Conservation (phyloP, 768 basidiomycete genomes). For the Sutorius australiensis region DNA sequence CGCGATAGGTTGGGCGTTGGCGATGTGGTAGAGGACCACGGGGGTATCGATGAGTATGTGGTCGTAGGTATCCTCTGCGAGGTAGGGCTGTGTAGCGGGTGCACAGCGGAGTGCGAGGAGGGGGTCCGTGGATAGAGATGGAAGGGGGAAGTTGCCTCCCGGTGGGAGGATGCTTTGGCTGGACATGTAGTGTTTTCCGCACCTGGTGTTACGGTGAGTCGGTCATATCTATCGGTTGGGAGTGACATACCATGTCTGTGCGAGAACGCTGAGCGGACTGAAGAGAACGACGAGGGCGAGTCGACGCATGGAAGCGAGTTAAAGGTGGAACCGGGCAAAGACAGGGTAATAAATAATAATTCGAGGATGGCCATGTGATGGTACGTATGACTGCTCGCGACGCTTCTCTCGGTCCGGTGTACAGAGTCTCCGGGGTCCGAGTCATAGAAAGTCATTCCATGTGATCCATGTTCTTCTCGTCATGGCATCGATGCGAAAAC, state of each 20-base stretch:
- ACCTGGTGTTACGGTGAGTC: slow-evolving; percentile 44
- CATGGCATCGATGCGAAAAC: slow-evolving; percentile 13
- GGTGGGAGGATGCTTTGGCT: slow-evolving; percentile 40
- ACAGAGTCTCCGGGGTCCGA: neutral
- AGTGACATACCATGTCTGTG: slow-evolving; percentile 33
- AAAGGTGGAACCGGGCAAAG: too few relatives aligned
- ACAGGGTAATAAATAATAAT: too few relatives aligned
- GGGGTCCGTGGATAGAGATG: slow-evolving; percentile 36
- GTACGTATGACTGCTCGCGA: too few relatives aligned
- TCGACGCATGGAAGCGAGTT: slow-evolving; percentile 14
- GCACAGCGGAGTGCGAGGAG: slow-evolving; percentile 56
- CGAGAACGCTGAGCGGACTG: slow-evolving; percentile 11
- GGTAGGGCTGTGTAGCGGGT: slow-evolving; percentile 57
- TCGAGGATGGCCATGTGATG: too few relatives aligned
- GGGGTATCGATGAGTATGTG: slow-evolving; percentile 52
- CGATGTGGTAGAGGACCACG: slow-evolving; percentile 45
- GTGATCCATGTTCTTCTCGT: slow-evolving; percentile 20
- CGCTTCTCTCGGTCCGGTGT: neutral
- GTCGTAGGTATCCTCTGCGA: slow-evolving; percentile 48
- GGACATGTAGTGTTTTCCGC: slow-evolving; percentile 53
- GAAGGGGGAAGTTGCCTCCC: slow-evolving; percentile 47
- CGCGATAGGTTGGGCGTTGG: slow-evolving; percentile 43
- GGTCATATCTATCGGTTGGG: too few relatives aligned
- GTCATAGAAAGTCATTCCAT: slow-evolving; percentile 15
- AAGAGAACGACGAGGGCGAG: slow-evolving; percentile 5